Percentiles rank a stretch among this genome's conserved stretches.
Conservation (phyloP, 2,329 filamentous ascomycete genomes). For the Microcyclospora pomicola region DNA sequence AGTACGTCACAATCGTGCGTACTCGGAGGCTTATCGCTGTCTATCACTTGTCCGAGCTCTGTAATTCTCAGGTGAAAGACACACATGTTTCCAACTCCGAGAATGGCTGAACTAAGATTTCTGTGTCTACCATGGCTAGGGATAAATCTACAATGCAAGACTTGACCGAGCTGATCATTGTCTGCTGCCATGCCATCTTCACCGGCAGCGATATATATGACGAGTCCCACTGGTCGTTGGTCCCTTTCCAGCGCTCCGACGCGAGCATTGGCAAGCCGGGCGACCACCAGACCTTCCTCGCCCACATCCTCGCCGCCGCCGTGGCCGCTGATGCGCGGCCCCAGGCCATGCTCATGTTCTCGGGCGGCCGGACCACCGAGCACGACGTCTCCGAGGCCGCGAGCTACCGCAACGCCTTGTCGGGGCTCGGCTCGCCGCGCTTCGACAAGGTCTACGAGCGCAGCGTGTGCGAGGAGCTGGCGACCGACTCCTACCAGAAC, state of each 20-base stretch:
- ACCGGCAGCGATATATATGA: conserved; percentile 7
- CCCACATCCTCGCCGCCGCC: conserved; percentile 57
- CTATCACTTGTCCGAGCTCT: no score
- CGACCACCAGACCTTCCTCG: conserved; percentile 67
- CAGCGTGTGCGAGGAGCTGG: conserved; percentile 43
- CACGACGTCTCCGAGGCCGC: conserved; percentile 15
- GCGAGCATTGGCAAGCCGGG: conserved; percentile 34
- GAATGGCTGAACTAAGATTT: no score
- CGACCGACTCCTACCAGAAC: conserved; percentile 79
- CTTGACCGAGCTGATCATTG: conserved; percentile 48
- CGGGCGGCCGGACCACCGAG: conserved; percentile 43
- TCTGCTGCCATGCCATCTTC: conserved; percentile 66
- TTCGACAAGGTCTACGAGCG: conserved; percentile 2
- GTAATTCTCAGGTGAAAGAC: no score
- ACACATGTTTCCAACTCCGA: no score
- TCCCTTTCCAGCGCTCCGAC: conserved; percentile 50
- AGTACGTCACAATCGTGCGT: no score
- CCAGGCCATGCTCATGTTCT: conserved; percentile 50
- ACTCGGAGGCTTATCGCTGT: no score
- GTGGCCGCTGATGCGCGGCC: conserved; percentile 33
- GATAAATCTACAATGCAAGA: no score
- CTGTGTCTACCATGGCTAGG: no score
- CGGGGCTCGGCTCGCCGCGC: conserved; percentile 4
- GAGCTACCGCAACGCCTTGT: conserved; percentile 11
- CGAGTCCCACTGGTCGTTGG: conserved; percentile 49